Evolutionary conservation across 2,329 filamentous ascomycete species (phyloP).

Genomic region (Blastomyces parvus): DNA sequence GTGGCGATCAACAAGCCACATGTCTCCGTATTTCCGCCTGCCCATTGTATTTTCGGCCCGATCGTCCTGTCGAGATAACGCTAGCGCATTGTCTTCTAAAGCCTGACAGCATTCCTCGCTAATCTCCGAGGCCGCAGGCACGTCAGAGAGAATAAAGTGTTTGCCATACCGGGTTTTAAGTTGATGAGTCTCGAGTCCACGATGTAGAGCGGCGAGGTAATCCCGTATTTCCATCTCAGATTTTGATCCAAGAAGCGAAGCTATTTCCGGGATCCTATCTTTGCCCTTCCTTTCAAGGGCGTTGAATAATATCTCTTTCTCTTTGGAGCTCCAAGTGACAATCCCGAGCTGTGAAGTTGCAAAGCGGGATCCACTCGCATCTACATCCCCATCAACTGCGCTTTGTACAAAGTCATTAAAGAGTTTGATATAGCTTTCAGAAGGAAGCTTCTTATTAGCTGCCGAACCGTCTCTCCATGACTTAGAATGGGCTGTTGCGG

Average conservation of each 20-base stretch:
- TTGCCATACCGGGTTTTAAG: conserved; percentile 26
- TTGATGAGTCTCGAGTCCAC: conserved; percentile 38
- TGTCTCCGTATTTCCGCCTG: conserved; percentile 48
- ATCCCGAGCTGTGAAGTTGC: conserved; percentile 55
- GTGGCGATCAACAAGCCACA: conserved; percentile 54
- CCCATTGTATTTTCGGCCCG: conserved; percentile 52
- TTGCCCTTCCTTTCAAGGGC: conserved; percentile 55
- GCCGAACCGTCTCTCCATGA: conserved; percentile 14
- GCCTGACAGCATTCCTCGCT: conserved; percentile 53
- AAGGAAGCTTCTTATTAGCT: conserved; percentile 35
- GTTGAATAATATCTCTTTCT: conserved; percentile 63
- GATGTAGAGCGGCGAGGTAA: conserved; percentile 56
- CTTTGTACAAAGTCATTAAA: conserved; percentile 49
- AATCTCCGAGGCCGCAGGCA: conserved; percentile 65
- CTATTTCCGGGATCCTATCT: conserved; percentile 53
- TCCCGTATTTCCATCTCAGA: conserved; percentile 62
- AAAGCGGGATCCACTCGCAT: conserved; percentile 20
- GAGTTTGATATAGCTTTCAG: conserved; percentile 42
- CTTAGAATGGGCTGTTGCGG: background rate
- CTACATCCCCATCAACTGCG: conserved; percentile 9
- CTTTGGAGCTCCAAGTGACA: conserved; percentile 57
- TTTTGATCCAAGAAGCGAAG: conserved; percentile 58
- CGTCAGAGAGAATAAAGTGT: conserved; percentile 43
- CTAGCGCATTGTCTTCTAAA: conserved; percentile 60
- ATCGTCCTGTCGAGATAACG: conserved; percentile 56